Base-by-base conservation (phyloP, 2,329 filamentous ascomycete species). In the Gaeumannomyces tritici region DNA sequence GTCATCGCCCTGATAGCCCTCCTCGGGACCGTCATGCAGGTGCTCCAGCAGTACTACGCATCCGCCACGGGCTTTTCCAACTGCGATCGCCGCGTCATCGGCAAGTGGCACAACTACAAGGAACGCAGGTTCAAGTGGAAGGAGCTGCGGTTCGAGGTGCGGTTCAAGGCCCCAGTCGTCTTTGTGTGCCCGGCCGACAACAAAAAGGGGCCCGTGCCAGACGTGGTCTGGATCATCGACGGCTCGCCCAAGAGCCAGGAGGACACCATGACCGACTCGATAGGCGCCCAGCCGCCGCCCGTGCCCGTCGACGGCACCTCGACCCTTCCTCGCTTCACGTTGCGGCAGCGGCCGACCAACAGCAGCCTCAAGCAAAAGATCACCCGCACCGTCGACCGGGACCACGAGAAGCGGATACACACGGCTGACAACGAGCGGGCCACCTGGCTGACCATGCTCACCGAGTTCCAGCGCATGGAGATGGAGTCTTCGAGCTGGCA, bases 401-500 rank as follows among this genome's bases (percentile, higher is more conserved):
- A 60, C 59, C 35, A 18, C 35, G 59, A 42, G 27, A 60, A 60
- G 26, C 59, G 72, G 60, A 74, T 84, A 0, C 80, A 82, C 64
- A 85, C 82, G 2, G 80, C 81, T 7, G 80, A 84, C 66, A 83
- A 83, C 62, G 82, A 84, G 67, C 71, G 77, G n/a, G 80, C 80
- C 3, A 82, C 81, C 1, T 84, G 82, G 82, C 73, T 81, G 4
- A 74, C 75, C 8, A 70, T 85, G 13, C 73, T 84, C n/a, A 76
- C 75, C 4, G 75, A 78, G 13, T 67, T 83, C 0, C 81, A 84
- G 62, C 68, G 69, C 21, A 81, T 83, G 75, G 82, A 84, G 67
- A 62, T 66, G 0, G 72, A 76, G 21, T 83, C 81, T 5, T 67
- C 71, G n/a, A 64, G 69, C 3, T 84, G 82, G 82, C 77, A 80